Evolutionary conservation across 345 rosid genomes (phyloP), one percentile per base, ranked within the genome.

Genomic region (Rhizophora apiculata): DNA sequence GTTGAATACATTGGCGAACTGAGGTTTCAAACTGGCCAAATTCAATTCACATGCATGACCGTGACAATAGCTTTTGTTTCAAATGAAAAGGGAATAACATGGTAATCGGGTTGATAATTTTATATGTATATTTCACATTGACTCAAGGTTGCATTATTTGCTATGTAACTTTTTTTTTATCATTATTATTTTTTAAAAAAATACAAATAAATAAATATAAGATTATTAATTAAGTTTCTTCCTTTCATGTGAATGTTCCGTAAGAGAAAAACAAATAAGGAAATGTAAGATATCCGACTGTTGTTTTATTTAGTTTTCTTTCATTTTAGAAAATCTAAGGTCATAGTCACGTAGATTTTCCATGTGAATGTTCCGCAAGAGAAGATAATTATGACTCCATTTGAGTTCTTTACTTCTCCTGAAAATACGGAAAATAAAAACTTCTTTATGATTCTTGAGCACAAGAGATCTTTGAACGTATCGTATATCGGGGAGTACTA

Each of bases 331-430:
- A 69, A 82, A 80, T 85, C 83, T 68, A 60, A 64, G 58, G 86
- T 73, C 89, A 55, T 57, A 68, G 76, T 84, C 86, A 54, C 62
- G 56, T 62, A 78, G 89, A 85, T 85, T 85, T 81, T 81, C 85
- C 96, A 84, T 84, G 91, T 85, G 96, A 74, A 39, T 53, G 60
- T 67, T 58, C 31, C 26, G 8, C 32, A 26, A 48, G 52, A 65
- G 70, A 60, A 67, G 80, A 76, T 8, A 24, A 55, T 74, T 68
- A 73, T 73, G 76, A 81, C 81, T 68, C 68, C 20, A 58, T 48
- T 62, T 43, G 10, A 53, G 6, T 30, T 37, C n/a, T 49, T 30
- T 36, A 18, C 59, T 68, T 27, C 11, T 59, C 15, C 51, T 37
- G 18, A 22, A 55, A 10, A 10, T 37, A 7, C 2, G 30, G 65